Evolutionary conservation across 768 basidiomycete genomes (phyloP).

Genomic region (Rhodocollybia butyracea): DNA sequence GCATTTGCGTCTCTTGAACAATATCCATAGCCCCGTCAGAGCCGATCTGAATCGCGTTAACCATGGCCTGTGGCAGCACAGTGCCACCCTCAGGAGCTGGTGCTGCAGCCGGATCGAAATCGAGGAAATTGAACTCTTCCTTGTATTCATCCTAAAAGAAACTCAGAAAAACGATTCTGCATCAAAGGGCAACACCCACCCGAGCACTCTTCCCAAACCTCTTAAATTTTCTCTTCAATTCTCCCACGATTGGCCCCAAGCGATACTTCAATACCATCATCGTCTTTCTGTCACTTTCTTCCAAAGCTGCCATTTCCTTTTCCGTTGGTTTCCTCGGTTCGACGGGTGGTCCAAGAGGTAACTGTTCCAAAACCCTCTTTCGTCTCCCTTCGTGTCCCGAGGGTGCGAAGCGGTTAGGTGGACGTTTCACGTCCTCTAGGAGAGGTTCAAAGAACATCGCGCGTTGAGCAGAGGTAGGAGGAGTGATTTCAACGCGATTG

Average conservation of each 20-base stretch:
- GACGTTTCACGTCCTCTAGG: conserved; percentile 63
- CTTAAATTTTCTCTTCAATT: conserved; percentile 91
- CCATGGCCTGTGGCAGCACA: not conserved
- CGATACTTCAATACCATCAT: conserved; percentile 83
- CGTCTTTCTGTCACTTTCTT: conserved; percentile 75
- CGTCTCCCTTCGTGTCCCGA: conserved; percentile 61
- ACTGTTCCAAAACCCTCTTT: conserved; percentile 79
- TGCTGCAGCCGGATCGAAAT: not conserved
- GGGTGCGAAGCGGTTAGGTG: conserved; percentile 82
- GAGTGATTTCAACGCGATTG: conserved; percentile 63
- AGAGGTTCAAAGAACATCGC: conserved; percentile 74
- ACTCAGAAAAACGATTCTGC: not conserved
- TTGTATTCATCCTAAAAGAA: conserved; percentile 21
- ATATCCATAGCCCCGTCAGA: conserved; percentile 1
- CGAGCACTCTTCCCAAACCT: conserved; percentile 78
- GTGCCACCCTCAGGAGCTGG: not conserved
- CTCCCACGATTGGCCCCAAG: conserved; percentile 85
- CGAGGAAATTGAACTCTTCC: conserved; percentile 69
- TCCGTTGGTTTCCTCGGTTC: conserved; percentile 80
- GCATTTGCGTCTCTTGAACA: conserved; percentile 22
- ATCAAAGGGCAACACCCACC: conserved; percentile 38
- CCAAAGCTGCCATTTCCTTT: conserved; percentile 78
- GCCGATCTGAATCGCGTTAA: not conserved
- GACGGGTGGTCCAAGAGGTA: conserved; percentile 87
- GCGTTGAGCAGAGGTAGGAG: conserved; percentile 56